phyloP scores from a whole-genome alignment of 2,329 filamentous ascomycete species.

The Trichoderma sp. region DNA sequence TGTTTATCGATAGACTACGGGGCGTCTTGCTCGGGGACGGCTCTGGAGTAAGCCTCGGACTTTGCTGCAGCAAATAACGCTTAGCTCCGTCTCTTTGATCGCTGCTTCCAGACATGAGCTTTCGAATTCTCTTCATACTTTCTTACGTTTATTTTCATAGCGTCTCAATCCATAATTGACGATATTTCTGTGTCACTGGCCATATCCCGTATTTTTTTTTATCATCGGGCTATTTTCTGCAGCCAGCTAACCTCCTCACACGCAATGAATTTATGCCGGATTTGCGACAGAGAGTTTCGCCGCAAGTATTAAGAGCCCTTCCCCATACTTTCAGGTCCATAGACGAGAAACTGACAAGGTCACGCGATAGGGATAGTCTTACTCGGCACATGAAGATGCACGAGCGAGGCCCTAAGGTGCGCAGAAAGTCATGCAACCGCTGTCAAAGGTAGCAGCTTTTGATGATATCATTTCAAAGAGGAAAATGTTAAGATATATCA shows the following conservation, averaged over 20 bases:
- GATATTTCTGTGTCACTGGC: background rate
- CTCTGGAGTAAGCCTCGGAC: background rate
- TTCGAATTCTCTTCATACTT: background rate
- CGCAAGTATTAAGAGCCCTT: background rate
- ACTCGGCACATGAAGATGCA: background rate
- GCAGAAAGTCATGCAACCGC: slow-evolving; percentile 4
- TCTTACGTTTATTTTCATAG: background rate
- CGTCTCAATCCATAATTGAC: background rate
- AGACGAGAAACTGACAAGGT: background rate
- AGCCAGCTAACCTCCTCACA: background rate
- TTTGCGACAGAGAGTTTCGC: background rate
- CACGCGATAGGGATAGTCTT: background rate
- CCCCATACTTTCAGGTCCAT: background rate
- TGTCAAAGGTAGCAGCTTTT: background rate
- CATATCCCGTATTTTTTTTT: background rate
- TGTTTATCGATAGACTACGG: background rate
- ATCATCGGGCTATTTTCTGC: background rate
- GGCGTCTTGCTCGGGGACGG: background rate
- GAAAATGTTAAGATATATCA: background rate
- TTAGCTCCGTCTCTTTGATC: background rate
- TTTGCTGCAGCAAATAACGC: background rate
- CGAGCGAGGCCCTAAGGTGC: background rate
- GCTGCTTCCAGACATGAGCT: background rate
- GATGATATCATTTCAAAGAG: background rate
- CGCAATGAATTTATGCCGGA: background rate